Percentiles rank a stretch among this genome's conserved stretches.
Conservation (phyloP, 768 basidiomycete species). For the Termitomyces sp. region DNA sequence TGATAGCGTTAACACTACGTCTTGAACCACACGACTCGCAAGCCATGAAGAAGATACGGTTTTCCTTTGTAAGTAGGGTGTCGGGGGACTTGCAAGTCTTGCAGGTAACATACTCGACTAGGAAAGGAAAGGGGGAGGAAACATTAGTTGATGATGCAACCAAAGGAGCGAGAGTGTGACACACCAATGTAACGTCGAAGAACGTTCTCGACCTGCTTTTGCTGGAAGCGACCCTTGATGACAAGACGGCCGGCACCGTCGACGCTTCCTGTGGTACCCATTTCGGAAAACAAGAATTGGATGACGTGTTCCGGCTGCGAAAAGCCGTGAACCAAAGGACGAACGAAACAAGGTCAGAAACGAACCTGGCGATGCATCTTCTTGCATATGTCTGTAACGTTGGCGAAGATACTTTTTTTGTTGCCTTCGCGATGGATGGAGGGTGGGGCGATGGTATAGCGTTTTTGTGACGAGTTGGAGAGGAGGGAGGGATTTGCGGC, state of each 20-base stretch:
- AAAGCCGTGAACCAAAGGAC: background rate
- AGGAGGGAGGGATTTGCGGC: slow-evolving; percentile 91
- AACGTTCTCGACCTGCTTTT: slow-evolving; percentile 97
- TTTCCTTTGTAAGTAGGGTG: slow-evolving; percentile 94
- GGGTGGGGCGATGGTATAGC: slow-evolving; percentile 96
- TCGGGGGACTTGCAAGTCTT: slow-evolving; percentile 99
- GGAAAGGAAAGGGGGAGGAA: background rate
- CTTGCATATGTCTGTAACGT: slow-evolving; percentile 95
- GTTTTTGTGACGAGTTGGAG: slow-evolving; percentile 76
- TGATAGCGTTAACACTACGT: slow-evolving; percentile 93
- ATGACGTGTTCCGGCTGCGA: slow-evolving; percentile 92
- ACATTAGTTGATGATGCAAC: background rate
- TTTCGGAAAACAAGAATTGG: slow-evolving; percentile 92
- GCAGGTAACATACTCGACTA: slow-evolving; percentile 98
- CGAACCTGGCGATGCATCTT: slow-evolving; percentile 84
- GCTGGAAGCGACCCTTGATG: slow-evolving; percentile 97
- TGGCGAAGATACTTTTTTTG: slow-evolving; percentile 96
- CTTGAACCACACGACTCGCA: slow-evolving; percentile 89
- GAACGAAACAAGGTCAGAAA: background rate
- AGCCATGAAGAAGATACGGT: slow-evolving; percentile 97
- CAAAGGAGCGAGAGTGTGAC: slow-evolving; percentile 26
- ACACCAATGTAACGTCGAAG: slow-evolving; percentile 92
- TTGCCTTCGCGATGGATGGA: slow-evolving; percentile 92
- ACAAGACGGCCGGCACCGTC: slow-evolving; percentile 89
- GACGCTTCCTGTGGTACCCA: slow-evolving; percentile 96